Percentiles rank a stretch among this genome's conserved stretches.
Evolutionary conservation across 2,329 filamentous ascomycete species (phyloP).

Genomic region (Phyllosticta ampelicida): DNA sequence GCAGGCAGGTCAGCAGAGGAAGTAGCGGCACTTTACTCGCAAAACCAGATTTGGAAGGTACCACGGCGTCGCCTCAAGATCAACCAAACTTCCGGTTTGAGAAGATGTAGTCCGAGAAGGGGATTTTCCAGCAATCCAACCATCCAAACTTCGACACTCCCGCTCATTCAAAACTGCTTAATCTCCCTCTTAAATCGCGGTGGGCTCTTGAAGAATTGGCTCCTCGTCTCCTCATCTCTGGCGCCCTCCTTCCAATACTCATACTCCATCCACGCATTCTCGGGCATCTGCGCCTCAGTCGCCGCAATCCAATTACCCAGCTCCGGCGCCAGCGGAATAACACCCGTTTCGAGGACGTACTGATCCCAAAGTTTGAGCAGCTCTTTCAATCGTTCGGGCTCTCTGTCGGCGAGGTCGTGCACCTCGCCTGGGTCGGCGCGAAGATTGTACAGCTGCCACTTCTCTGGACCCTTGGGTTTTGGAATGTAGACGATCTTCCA

Average conservation of each 20-base stretch:
- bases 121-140: no score
- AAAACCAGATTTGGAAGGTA: no score
- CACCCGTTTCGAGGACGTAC: slow-evolving; percentile 49
- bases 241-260: slow-evolving; percentile 51
- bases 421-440: slow-evolving; percentile 42
- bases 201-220: slow-evolving; percentile 23
- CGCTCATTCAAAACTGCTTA: slow-evolving; percentile 7
- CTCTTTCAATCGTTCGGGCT: slow-evolving; percentile 35
- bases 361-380: slow-evolving; percentile 46
- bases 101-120: no score
- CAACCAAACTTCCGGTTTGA: no score
- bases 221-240: slow-evolving; percentile 24
- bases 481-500: slow-evolving; percentile 51
- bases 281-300: slow-evolving; percentile 54
- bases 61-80: no score
- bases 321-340: slow-evolving; percentile 49
- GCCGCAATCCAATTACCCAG: slow-evolving; percentile 49
- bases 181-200: slow-evolving; percentile 21
- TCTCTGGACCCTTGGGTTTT: slow-evolving; percentile 43
- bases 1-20: no score
- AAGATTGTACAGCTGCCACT: slow-evolving; percentile 49
- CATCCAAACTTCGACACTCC: not conserved
- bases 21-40: no score
- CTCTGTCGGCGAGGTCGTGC: slow-evolving; percentile 31
- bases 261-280: slow-evolving; percentile 56